A percentile compares a stretch with the other conserved stretches of the same genome.
Conservation (phyloP, 805 yeast species). For the Cyberlindnera japonica region DNA sequence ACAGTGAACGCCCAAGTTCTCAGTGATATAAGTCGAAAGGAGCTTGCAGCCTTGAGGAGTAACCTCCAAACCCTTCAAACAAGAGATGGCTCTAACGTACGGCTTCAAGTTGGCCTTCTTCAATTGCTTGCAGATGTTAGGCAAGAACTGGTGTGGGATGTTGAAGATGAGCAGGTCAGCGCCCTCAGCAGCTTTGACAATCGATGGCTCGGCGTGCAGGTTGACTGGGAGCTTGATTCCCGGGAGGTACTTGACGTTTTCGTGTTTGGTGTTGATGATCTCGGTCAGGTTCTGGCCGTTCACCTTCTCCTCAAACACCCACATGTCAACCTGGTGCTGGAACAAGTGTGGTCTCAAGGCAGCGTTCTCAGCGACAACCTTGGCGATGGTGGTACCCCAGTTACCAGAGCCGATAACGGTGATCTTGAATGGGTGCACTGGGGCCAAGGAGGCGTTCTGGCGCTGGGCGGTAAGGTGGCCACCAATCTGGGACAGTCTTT, state of each 20-base stretch:
- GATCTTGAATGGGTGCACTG: conserved; percentile 44
- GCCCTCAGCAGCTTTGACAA: conserved; percentile 68
- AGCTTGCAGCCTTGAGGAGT: conserved; percentile 80
- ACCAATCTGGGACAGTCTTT: conserved; percentile 24
- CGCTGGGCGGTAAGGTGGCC: conserved; percentile 19
- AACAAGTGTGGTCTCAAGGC: conserved; percentile 69
- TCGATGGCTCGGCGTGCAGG: conserved; percentile 81
- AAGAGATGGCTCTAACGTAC: conserved; percentile 81
- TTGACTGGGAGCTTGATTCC: conserved; percentile 82
- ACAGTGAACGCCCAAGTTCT: conserved; percentile 80
- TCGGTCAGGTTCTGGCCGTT: conserved; percentile 75
- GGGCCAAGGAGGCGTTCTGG: conserved; percentile 21
- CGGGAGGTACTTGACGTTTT: conserved; percentile 94
- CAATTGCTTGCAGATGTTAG: conserved; percentile 69
- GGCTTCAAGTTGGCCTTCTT: conserved; percentile 65
- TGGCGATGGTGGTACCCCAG: conserved; percentile 98
- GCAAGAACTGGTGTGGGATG: conserved; percentile 95
- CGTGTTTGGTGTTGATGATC: conserved; percentile 85
- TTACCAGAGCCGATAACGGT: conserved; percentile 94
- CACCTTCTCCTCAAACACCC: conserved; percentile 89
- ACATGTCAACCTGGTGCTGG: conserved; percentile 78
- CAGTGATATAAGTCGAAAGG: conserved; percentile 73
- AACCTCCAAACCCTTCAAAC: conserved; percentile 88
- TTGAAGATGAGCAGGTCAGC: conserved; percentile 90
- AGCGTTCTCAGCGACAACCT: conserved; percentile 88